Conservation (phyloP, 2,329 filamentous ascomycete genomes). For the Talaromyces sp. region DNA sequence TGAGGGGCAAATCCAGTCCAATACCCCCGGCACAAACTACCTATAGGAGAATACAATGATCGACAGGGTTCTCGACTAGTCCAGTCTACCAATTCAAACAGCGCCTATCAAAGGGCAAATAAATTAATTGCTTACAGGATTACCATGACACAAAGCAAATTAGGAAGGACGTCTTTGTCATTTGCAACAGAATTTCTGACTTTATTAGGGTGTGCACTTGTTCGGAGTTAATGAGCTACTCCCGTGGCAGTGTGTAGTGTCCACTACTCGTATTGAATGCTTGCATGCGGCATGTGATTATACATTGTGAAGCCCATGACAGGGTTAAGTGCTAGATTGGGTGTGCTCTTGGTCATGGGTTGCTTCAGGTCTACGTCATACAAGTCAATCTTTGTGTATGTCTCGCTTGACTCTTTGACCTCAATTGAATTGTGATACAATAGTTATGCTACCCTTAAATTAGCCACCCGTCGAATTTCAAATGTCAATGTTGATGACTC, state of each 20-base stretch:
- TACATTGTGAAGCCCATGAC: not conserved
- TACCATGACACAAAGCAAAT: not conserved
- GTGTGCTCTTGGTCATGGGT: not conserved
- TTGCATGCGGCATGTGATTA: not conserved
- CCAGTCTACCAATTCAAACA: not conserved
- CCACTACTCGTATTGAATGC: not conserved
- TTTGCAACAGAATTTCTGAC: not conserved
- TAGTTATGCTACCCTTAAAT: not conserved
- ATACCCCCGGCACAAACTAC: not conserved
- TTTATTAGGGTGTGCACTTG: not conserved
- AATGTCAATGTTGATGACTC: not conserved
- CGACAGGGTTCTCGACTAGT: not conserved
- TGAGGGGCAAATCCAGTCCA: not conserved
- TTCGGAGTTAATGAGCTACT: not conserved
- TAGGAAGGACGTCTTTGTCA: not conserved
- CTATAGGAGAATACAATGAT: conserved; percentile 1
- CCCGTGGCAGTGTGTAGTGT: not conserved
- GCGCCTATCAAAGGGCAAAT: not conserved
- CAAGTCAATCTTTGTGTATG: not conserved
- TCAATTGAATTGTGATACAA: not conserved
- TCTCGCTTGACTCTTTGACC: not conserved
- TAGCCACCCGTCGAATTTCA: not conserved
- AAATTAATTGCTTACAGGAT: not conserved
- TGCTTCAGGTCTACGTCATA: not conserved
- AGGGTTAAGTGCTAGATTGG: not conserved